Base-by-base conservation (phyloP, 192 early-diverging fungal genomes). In the Mortierella hygrophila region DNA sequence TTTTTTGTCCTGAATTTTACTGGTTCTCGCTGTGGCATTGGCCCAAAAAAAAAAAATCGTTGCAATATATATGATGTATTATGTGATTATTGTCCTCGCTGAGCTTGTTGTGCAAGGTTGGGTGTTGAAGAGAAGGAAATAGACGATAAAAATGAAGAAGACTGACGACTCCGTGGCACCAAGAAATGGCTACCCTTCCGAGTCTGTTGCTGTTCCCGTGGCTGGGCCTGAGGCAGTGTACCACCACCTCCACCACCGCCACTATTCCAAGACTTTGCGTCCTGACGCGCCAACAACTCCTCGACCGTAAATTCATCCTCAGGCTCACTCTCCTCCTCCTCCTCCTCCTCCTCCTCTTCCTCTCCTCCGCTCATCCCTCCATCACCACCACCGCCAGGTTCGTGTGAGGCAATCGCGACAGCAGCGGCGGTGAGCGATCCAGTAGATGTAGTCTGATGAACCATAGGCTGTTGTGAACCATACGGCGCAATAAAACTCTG, bases 231-330 rank as follows among this genome's bases (percentile, higher is more conserved):
- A 65, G 60, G 10, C 21, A 10, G 57, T 26, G 57, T 60, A 60
- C 57, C 57, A 60, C 57, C 57, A 60, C 44, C 3, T 46, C 44
- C 49, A 52, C 44, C 44, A 15, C 49, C 49, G 20, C 60, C 60
- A 4, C 10, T 65, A 29, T 65, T 65, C 60, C 60, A 32, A 32
- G 60, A 32, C 11, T 26, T 7, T 3, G 60, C 41, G 72, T 79
- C 77, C 72, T 78, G 76, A 26, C 37, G 72, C 38, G 71, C 72
- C 47, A 83, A 44, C 42, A 83, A 29, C 68, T 83, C 82, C 13
- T 71, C 82, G 26, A 83, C 57, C 13, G 82, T 78, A 38, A 60
- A 68, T 72, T 83, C 82, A 38, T 82, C 81, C 10, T 47, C 80
- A 37, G 63, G 60, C 0, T 74, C 78, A 16, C 60, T 71, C 15